Base-by-base conservation (phyloP, 2,329 filamentous ascomycete species). In the Ceratocystis diversiconidia region DNA sequence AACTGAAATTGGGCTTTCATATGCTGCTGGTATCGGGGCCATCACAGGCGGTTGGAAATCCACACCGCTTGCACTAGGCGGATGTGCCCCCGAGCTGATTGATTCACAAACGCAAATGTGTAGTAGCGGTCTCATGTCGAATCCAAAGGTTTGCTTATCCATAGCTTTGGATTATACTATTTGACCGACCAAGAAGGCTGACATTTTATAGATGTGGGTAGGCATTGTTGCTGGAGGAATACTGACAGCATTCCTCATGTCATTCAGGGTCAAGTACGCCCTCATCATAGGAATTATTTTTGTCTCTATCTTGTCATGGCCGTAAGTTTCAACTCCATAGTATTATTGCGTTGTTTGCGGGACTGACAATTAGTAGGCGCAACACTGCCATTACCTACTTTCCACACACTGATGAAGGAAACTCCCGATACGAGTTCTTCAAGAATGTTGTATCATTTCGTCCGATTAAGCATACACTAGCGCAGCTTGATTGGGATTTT, bases 151-250 rank as follows among this genome's bases (percentile, higher is more conserved):
- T 73, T 70, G 75, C 71, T 12, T 7, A 25, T 65, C 4, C 30
- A n/a, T 17, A 43, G 17, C 57, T 62, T n/a, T 69, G 17, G 28
- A 2, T 57, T 28, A 5, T 32, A 46, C 25, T 17, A 25, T 36
- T 43, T 25, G 12, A 41, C 17, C 25, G 17, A 41, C 22, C 25
- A 22, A 22, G 55, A 66, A 64, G 57, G 63, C 30, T 65, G 25
- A 62, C 32, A 36, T 19, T n/a, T n/a, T 48, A 32, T 67, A 85
- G 83, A 78, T 95, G 80, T 96, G 91, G 91, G 83, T 95, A 64
- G 91, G 89, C 10, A 87, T 95, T 69, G 86, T 90, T 72, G 84
- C 86, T 64, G 89, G 91, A 15, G 89, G 90, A 43, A 79, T 95
- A 59, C 74, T 95, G 46, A 92, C 90, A 0, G 85, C 88, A 4